Evolutionary conservation across 1,284 basidiomycete species (phyloP).

Genomic region (Pascua guehoae): DNA sequence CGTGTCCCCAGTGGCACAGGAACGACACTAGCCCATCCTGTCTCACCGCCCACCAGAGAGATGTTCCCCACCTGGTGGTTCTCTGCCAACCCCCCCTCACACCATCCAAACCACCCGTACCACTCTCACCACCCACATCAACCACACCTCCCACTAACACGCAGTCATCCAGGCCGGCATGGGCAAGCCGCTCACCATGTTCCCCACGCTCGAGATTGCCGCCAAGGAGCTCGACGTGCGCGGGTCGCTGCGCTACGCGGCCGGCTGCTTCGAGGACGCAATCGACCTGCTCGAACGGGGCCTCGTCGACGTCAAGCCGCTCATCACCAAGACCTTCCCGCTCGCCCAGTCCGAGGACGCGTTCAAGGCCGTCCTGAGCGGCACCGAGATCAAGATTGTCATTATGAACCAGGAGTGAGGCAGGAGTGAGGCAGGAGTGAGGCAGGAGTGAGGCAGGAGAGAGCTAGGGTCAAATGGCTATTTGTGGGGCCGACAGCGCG

Average conservation of each 20-base stretch:
- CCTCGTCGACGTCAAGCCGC: slow-evolving; percentile 53
- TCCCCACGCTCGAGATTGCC: slow-evolving; percentile 28
- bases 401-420: slow-evolving; percentile 32
- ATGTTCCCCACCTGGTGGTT: too few species aligned
- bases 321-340: slow-evolving; percentile 57
- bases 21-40: too few species aligned
- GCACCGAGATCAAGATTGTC: slow-evolving; percentile 29
- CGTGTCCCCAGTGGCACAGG: too few species aligned
- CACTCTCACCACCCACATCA: background rate
- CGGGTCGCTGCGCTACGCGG: slow-evolving; percentile 33
- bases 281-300: slow-evolving; percentile 55
- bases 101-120: background rate
- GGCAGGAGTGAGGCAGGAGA: background rate
- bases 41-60: too few species aligned
- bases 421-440: background rate
- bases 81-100: too few species aligned
- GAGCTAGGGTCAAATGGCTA: too few species aligned
- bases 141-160: too few species aligned
- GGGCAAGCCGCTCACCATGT: slow-evolving; percentile 20
- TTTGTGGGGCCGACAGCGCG: too few species aligned
- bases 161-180: slow-evolving; percentile 30
- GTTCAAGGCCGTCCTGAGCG: slow-evolving; percentile 51
- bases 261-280: slow-evolving; percentile 44
- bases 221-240: slow-evolving; percentile 70
- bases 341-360: slow-evolving; percentile 51